A percentile compares a stretch with the other conserved stretches of the same genome.
These are phyloP conservation scores for Aureobasidium sp. DNA, from an alignment of 2,329 filamentous ascomycete genomes.

Conservation along the genomic window DNA sequence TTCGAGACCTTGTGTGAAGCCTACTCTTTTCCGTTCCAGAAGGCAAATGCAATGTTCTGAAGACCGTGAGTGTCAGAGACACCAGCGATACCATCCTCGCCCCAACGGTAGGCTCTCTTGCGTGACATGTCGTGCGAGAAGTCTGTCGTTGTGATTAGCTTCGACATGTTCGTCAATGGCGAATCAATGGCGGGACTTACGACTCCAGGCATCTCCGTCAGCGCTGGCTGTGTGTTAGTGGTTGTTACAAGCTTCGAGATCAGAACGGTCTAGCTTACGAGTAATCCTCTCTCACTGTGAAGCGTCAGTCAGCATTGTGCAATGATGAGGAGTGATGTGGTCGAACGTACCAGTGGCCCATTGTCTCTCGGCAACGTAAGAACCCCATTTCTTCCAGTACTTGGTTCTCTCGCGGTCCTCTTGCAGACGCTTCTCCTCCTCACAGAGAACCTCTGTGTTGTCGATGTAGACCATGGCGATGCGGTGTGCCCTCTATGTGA, in stretches of 20 bases:
- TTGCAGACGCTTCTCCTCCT: conserved; percentile 83
- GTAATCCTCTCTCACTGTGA: conserved; percentile 82
- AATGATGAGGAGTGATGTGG: conserved; percentile 4
- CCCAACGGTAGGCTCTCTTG: conserved; percentile 86
- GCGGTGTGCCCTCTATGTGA: neutral
- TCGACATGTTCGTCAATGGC: neutral
- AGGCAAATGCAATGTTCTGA: conserved; percentile 90
- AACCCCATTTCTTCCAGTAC: conserved; percentile 99
- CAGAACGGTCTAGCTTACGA: conserved; percentile 44
- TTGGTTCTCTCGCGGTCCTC: conserved; percentile 75
- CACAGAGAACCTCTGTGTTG: conserved; percentile 76
- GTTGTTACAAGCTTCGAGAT: neutral
- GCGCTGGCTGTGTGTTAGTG: conserved; percentile 48
- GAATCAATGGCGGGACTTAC: conserved; percentile 49
- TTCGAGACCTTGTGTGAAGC: neutral
- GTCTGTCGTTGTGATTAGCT: conserved; percentile 46
- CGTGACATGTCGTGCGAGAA: conserved; percentile 90
- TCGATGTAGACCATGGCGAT: conserved; percentile 78
- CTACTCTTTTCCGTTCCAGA: conserved; percentile 97
- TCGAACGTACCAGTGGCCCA: conserved; percentile 74
- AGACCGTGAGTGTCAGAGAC: conserved; percentile 88
- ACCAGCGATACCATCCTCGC: conserved; percentile 92
- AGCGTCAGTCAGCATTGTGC: conserved; percentile 31
- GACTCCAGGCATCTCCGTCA: conserved; percentile 88
- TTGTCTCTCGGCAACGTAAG: conserved; percentile 87